Evolutionary conservation across 139 green algal genomes (phyloP), one percentile per base, ranked within the genome.

Genomic region (Tetradesmus obliquus): DNA sequence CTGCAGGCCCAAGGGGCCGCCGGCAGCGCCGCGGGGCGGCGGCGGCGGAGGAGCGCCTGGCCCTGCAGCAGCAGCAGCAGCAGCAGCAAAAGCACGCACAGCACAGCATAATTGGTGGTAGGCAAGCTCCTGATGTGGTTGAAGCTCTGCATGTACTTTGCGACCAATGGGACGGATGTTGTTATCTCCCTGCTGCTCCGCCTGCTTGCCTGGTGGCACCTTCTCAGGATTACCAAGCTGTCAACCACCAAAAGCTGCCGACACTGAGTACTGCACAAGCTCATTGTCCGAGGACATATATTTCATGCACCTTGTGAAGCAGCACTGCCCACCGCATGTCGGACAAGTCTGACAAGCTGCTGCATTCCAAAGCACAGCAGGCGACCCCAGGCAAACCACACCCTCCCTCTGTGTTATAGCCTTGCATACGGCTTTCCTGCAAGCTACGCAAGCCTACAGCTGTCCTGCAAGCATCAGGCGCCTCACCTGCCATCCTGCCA

Each of bases 1-100:
- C 60, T 81, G 84, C 22, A 82, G 79, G 5, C 53, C 82, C 90
- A 88, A 85, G 45, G 84, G 87, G 51, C 82, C 81, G 6, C 74
- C 87, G 55, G 84, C 54, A 55, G 19, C 55, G 1, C 54, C 55
- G 20, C 57, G 57, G 13, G 87, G 87, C 58, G 72, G 87, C 1
- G 86, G 69, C 17, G 86, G 86, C 6, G 69, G 86, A 5, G 69
- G 86, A 3, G 20, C 85, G 15, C 58, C 85, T 55, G 72, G 69
- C 3, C 72, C 85, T 82, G 60, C 69, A 90, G 85, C 7, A 12
- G 51, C 24, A 76, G 91, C 19, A 12, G 81, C 81, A 88, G 82
- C 19, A 66, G 54, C 10, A 86, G 32, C 32, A 86, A 7, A 22
- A 53, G 76, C 76, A 83, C 10, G 10, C 12, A 13, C 76, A 83